Conservation (phyloP, 2,329 filamentous ascomycete genomes). For the Aureobasidium sp. region DNA sequence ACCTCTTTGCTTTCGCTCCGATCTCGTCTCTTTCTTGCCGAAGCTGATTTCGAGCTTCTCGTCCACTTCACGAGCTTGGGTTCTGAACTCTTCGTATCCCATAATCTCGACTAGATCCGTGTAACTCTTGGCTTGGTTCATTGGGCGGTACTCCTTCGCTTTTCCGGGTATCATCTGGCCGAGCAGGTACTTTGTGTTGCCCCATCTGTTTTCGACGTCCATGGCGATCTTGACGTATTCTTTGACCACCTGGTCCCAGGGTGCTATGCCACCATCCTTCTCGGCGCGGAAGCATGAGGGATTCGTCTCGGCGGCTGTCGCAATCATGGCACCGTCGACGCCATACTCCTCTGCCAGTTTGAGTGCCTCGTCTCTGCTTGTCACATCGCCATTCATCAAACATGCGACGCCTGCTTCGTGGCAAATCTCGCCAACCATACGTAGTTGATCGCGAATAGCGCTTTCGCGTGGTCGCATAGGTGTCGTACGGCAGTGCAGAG, state of each 20-base stretch:
- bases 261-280: conserved; percentile 58
- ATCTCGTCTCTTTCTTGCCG: conserved; percentile 39
- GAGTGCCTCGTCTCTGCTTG: conserved; percentile 61
- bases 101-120: conserved; percentile 57
- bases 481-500: conserved; percentile 90
- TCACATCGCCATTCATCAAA: conserved; percentile 91
- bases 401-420: conserved; percentile 80
- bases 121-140: conserved; percentile 64
- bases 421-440: conserved; percentile 75
- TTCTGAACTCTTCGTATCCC: conserved; percentile 51
- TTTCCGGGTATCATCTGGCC: conserved; percentile 81
- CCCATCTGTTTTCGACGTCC: conserved; percentile 74
- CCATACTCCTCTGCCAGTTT: conserved; percentile 66
- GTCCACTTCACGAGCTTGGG: conserved; percentile 59
- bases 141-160: conserved; percentile 49
- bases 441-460: conserved; percentile 76
- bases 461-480: conserved; percentile 88
- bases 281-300: conserved; percentile 71
- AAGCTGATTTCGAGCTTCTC: conserved; percentile 46
- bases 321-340: conserved; percentile 97
- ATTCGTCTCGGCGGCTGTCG: conserved; percentile 84
- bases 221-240: conserved; percentile 66
- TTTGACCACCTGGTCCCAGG: conserved; percentile 69
- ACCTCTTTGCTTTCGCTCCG: conserved; percentile 30
- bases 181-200: conserved; percentile 89